Percentiles rank a stretch among this genome's conserved stretches.
phyloP scores from a whole-genome alignment of 2,329 filamentous ascomycete genomes.

The Fusarium sp. region DNA sequence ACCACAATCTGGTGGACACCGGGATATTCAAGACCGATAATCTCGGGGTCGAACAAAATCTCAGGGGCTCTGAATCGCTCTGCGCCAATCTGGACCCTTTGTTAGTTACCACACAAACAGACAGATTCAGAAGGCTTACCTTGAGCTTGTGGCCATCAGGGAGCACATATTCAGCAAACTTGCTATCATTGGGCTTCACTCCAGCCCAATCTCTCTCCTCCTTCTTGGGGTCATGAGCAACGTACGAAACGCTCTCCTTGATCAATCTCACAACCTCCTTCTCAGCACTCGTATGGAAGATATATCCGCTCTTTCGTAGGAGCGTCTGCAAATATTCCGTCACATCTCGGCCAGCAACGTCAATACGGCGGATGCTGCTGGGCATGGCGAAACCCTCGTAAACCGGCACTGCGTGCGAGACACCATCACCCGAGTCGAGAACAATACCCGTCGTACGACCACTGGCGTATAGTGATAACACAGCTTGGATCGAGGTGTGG shows the following conservation, averaged over 20 bases:
- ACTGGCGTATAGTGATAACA: conserved; percentile 94
- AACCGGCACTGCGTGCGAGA: conserved; percentile 96
- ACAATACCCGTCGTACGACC: conserved; percentile 97
- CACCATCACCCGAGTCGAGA: conserved; percentile 93
- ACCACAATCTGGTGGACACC: conserved; percentile 98
- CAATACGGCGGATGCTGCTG: conserved; percentile 93
- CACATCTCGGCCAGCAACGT: conserved; percentile 95
- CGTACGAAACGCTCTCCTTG: conserved; percentile 94
- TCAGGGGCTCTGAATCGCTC: conserved; percentile 97
- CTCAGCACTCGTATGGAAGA: conserved; percentile 98
- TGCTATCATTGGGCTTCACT: conserved; percentile 80
- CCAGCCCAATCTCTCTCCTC: conserved; percentile 97
- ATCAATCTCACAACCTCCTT: conserved; percentile 98
- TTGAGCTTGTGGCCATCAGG: conserved; percentile 95
- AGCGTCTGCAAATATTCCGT: conserved; percentile 95
- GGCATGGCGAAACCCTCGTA: conserved; percentile 98
- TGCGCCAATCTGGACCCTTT: conserved; percentile 76
- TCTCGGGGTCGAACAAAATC: conserved; percentile 96
- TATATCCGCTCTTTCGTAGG: conserved; percentile 89
- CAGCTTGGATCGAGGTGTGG: conserved; percentile 97
- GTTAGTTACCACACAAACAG: conserved; percentile 26
- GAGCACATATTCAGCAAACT: conserved; percentile 86
- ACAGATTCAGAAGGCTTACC: conserved; percentile 64
- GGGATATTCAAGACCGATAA: conserved; percentile 94
- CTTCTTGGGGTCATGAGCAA: conserved; percentile 88